Base-by-base conservation (phyloP, 1,284 basidiomycete genomes). In the Trichosporon asahii region DNA sequence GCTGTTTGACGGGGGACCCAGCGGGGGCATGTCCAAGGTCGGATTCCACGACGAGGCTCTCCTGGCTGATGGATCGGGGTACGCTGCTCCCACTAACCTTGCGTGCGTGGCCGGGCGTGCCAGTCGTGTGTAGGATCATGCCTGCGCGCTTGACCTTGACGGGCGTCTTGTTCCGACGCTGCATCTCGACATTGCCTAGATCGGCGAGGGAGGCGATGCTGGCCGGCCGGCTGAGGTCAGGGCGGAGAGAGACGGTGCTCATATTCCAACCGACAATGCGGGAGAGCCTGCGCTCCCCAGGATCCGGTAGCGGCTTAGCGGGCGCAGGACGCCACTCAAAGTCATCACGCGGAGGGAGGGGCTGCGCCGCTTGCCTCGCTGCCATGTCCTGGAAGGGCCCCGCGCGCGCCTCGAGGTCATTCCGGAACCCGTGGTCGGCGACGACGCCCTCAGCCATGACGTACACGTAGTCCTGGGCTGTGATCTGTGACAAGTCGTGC, bases 401-500 rank as follows among this genome's bases (percentile, higher is more conserved):
- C 7, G 15, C 57, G 15, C 57, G 57, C 15, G 15, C 5, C 11
- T 72, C 72, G 31, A 68, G 85, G 77, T 94, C 91, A 1, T 82
- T 81, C 6, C 93, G 88, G 84, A 89, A 98, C 0, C 96, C 96
- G 77, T 95, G 90, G 79, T 98, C 92, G 46, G 90, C 90, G n/a
- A 98, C 88, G 0, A 82, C 74, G 0, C 95, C 96, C 27, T 89
- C 85, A 74, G 90, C 89, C 86, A 99, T 89, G 3, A 98, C 91
- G 80, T 98, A 98, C 15, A 96, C 91, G 76, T 96, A 98, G 82
- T 98, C 95, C 18, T 86, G 83, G 0, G 85, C 68, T 3, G 85
- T 85, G 75, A 99, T 92, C 77, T 95, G 92, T 0, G 90, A 90
- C 12, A 98, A 88, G 77, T 98, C 95, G 82, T 98, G 96, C 0